Conservation (phyloP, 139 green algal species). For the Asterochloris erici region DNA sequence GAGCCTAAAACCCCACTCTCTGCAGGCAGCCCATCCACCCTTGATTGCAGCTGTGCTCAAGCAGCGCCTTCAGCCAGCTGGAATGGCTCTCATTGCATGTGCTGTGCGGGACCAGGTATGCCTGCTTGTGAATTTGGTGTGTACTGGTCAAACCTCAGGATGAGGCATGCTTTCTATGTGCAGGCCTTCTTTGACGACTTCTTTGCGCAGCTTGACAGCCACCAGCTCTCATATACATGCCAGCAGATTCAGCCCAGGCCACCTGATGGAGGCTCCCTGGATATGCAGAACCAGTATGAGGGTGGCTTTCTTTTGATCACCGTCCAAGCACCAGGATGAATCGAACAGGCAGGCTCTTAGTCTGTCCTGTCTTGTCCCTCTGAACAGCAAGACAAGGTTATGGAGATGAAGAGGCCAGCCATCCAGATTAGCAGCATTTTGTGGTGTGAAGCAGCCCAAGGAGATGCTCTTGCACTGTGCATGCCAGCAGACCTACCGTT, state of each 20-base stretch:
- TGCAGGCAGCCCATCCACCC: slow-evolving; percentile 32
- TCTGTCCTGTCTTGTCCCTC: too few species aligned
- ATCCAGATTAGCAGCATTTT: too few species aligned
- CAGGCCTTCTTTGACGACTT: slow-evolving; percentile 58
- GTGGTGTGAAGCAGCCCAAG: too few species aligned
- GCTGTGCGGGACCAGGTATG: slow-evolving; percentile 54
- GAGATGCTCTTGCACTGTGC: too few species aligned
- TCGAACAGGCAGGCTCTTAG: too few species aligned
- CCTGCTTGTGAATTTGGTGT: not conserved
- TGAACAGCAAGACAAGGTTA: too few species aligned
- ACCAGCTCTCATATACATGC: slow-evolving; percentile 13
- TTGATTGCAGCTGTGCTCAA: slow-evolving; percentile 63
- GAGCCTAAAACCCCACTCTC: not conserved
- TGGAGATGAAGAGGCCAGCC: too few species aligned
- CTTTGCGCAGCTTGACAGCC: not conserved
- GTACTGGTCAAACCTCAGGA: not conserved
- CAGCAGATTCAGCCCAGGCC: slow-evolving; percentile 15
- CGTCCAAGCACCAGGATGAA: slow-evolving; percentile 22
- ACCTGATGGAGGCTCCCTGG: slow-evolving; percentile 40
- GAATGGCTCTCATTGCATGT: slow-evolving; percentile 53
- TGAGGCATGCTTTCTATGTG: not conserved
- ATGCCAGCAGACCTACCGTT: too few species aligned
- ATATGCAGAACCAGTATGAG: slow-evolving; percentile 55
- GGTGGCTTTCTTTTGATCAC: slow-evolving; percentile 62
- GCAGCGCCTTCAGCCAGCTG: slow-evolving; percentile 46